These are phyloP conservation scores for Oxyria digyna DNA, from an alignment of 148 eudicot species.

Conservation along the genomic window DNA sequence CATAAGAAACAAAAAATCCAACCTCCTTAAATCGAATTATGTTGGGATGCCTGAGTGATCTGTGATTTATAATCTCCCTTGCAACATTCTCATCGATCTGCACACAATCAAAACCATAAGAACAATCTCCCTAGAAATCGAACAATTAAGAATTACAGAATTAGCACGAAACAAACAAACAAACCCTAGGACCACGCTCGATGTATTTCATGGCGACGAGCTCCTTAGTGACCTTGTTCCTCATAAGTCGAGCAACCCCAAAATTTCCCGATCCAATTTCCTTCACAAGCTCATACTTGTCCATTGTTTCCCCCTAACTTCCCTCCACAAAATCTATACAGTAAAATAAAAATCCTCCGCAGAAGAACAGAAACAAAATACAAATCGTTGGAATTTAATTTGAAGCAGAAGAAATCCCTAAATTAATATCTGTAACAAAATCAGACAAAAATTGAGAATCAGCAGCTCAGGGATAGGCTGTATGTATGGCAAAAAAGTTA, in stretches of 20 bases:
- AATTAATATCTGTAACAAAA: neutral
- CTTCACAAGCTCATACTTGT: conserved; percentile 79
- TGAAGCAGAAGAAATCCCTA: neutral
- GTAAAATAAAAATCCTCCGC: neutral
- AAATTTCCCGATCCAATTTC: conserved; percentile 93
- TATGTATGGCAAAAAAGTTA: neutral
- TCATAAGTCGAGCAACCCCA: conserved; percentile 83
- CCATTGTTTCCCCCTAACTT: conserved; percentile 32
- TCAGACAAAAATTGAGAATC: neutral
- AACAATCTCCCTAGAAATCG: too few relatives aligned
- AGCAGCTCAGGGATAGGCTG: neutral
- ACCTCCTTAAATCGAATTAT: too few relatives aligned
- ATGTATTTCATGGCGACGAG: conserved; percentile 96
- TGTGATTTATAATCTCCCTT: too few relatives aligned
- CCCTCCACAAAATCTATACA: neutral
- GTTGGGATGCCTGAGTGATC: too few relatives aligned
- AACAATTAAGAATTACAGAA: too few relatives aligned
- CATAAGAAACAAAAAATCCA: too few relatives aligned
- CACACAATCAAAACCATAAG: too few relatives aligned
- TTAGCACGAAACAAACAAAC: too few relatives aligned
- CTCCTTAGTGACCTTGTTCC: conserved; percentile 70
- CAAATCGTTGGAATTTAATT: neutral
- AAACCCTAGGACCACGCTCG: conserved; percentile 66
- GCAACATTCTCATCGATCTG: too few relatives aligned
- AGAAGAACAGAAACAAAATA: neutral